Percentiles rank a stretch among this genome's conserved stretches.
phyloP scores from a whole-genome alignment of 495 filamentous ascomycete genomes.

The Niebla homalea region DNA sequence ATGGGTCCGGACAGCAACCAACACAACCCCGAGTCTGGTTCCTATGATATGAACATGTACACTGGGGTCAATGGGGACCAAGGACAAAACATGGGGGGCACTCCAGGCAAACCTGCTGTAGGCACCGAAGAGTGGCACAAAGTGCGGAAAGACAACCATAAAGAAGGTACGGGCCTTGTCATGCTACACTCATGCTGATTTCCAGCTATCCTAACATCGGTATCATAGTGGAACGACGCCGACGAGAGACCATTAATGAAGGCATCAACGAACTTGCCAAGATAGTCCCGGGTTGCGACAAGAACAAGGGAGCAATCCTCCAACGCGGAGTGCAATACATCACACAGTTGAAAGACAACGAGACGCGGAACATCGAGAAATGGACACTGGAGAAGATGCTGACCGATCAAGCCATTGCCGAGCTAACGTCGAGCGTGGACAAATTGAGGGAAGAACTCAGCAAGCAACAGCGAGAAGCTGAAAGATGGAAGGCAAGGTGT shows the following conservation, averaged over 20 bases:
- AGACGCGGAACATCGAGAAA: conserved; percentile 83
- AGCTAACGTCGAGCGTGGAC: conserved; percentile 77
- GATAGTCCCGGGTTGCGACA: conserved; percentile 94
- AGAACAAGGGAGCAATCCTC: conserved; percentile 96
- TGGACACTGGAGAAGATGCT: conserved; percentile 95
- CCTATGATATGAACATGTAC: conserved; percentile 23
- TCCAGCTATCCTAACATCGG: not conserved
- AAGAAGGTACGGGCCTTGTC: conserved; percentile 61
- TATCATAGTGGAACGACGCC: conserved; percentile 75
- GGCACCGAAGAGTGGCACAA: conserved; percentile 98
- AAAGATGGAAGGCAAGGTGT: conserved; percentile 76
- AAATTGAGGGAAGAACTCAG: conserved; percentile 74
- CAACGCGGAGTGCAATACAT: conserved; percentile 92
- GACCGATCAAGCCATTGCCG: conserved; percentile 83
- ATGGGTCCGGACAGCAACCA: conserved; percentile 19
- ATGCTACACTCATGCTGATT: not conserved
- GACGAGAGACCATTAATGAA: conserved; percentile 97
- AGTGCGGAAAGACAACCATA: conserved; percentile 94
- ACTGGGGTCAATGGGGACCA: conserved; percentile 28
- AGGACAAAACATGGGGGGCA: conserved; percentile 28
- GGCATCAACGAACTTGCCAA: conserved; percentile 97
- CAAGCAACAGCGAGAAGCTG: conserved; percentile 58
- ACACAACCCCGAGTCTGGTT: conserved; percentile 17
- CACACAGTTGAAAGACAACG: conserved; percentile 84
- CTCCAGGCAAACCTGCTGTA: conserved; percentile 65